A percentile compares a stretch with the other conserved stretches of the same genome.
These are phyloP conservation scores for Trypanosoma caninum DNA, from an alignment of 208 protist genomes.

Conservation along the genomic window DNA sequence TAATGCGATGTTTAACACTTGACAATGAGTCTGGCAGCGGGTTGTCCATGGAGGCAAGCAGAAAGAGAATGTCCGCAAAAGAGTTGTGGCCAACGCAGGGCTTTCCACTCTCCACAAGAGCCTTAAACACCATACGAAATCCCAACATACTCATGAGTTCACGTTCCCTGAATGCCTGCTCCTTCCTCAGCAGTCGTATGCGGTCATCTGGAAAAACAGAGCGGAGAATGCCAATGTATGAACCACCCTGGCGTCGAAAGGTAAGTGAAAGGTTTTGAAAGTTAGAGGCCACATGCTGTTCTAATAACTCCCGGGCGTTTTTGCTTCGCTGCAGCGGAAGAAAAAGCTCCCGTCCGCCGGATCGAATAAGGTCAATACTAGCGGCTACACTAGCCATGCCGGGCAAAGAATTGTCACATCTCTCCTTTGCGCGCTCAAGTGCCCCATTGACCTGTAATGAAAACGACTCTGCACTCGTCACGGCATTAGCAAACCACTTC, in stretches of 20 bases:
- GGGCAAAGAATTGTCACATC: not conserved
- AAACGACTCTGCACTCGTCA: slow-evolving; percentile 27
- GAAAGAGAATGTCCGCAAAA: slow-evolving; percentile 75
- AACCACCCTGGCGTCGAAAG: slow-evolving; percentile 35
- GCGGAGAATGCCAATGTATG: slow-evolving; percentile 29
- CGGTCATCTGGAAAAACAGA: slow-evolving; percentile 37
- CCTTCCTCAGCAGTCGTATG: slow-evolving; percentile 16
- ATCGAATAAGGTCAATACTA: slow-evolving; percentile 23
- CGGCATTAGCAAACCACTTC: slow-evolving; percentile 37
- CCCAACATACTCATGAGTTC: slow-evolving; percentile 50
- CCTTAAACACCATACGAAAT: slow-evolving; percentile 63
- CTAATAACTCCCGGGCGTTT: slow-evolving; percentile 39
- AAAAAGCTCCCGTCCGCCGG: slow-evolving; percentile 35
- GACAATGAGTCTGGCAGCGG: slow-evolving; percentile 38
- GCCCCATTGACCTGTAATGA: slow-evolving; percentile 25
- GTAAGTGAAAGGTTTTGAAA: slow-evolving; percentile 33
- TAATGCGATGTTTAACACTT: slow-evolving; percentile 42
- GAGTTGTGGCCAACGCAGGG: slow-evolving; percentile 81
- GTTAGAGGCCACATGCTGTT: slow-evolving; percentile 17
- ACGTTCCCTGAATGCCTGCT: slow-evolving; percentile 22
- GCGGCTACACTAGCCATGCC: slow-evolving; percentile 10
- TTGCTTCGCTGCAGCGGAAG: slow-evolving; percentile 36
- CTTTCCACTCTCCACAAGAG: slow-evolving; percentile 53
- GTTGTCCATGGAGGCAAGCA: slow-evolving; percentile 41
- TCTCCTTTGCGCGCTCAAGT: slow-evolving; percentile 16